A percentile compares a stretch with the other conserved stretches of the same genome.
Conservation (phyloP, 2,329 filamentous ascomycete species). For the Microsporum ferrugineum region DNA sequence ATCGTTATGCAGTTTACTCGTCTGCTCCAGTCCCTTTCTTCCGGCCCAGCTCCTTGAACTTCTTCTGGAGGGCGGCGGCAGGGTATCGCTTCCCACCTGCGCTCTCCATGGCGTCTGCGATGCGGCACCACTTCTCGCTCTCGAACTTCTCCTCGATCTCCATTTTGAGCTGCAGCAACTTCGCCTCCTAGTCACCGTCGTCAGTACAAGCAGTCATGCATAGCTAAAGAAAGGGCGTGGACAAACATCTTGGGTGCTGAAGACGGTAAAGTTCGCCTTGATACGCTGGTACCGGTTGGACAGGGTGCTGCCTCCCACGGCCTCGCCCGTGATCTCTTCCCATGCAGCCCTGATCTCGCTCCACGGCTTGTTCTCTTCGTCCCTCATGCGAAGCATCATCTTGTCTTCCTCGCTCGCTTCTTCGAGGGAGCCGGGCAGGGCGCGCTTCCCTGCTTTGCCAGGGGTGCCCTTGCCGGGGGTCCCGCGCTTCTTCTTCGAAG, state of each 20-base stretch:
- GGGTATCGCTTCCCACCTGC: slow-evolving; percentile 26
- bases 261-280: slow-evolving; percentile 30
- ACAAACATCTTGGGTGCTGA: slow-evolving; percentile 28
- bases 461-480: not conserved
- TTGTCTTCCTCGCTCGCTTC: slow-evolving; percentile 16
- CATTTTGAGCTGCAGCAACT: slow-evolving; percentile 27
- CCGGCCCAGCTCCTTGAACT: slow-evolving; percentile 31
- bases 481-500: slow-evolving; percentile 1
- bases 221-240: not conserved
- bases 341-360: slow-evolving; percentile 20
- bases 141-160: slow-evolving; percentile 32
- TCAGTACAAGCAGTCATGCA: not conserved
- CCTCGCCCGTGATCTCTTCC: slow-evolving; percentile 21
- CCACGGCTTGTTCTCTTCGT: slow-evolving; percentile 19
- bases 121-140: slow-evolving; percentile 29
- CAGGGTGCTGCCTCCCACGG: slow-evolving; percentile 26
- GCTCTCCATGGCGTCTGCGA: slow-evolving; percentile 24
- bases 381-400: slow-evolving; percentile 22
- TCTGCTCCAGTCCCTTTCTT: slow-evolving; percentile 4
- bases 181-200: slow-evolving; percentile 16
- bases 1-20: not conserved
- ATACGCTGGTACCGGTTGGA: slow-evolving; percentile 30
- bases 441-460: slow-evolving; percentile 13
- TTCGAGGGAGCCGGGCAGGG: slow-evolving; percentile 19
- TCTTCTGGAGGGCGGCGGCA: slow-evolving; percentile 25